Evolutionary conservation across 805 yeast genomes (phyloP).

Genomic region (Nematodospora valgi): DNA sequence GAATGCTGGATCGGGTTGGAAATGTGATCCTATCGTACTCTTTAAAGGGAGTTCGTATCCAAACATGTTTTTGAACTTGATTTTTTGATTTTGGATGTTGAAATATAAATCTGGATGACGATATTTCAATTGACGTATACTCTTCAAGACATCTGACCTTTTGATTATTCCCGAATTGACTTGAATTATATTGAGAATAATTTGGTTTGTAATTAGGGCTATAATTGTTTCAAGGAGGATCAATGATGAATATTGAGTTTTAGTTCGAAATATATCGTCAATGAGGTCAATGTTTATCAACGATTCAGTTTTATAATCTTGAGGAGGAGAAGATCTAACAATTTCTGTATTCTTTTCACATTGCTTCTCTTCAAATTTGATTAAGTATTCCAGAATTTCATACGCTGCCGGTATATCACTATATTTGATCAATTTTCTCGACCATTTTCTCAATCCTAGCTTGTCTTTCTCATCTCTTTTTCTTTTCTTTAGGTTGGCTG

Average conservation of each 20-base stretch:
- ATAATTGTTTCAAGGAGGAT: too few species aligned
- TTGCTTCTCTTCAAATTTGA: constrained; percentile 44
- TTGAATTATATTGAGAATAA: too few species aligned
- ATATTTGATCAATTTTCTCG: constrained; percentile 27
- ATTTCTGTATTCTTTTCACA: too few species aligned
- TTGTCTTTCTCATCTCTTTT: too few species aligned
- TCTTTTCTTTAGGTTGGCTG: constrained; percentile 21
- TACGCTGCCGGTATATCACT: constrained; percentile 49
- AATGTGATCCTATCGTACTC: not conserved
- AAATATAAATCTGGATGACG: constrained; percentile 2
- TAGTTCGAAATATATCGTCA: too few species aligned
- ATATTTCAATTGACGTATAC: constrained; percentile 2
- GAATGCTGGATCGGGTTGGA: not conserved
- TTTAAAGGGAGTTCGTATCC: not conserved
- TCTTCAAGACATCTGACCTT: not conserved
- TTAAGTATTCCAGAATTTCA: constrained; percentile 46
- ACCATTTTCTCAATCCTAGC: too few species aligned
- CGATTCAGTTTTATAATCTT: too few species aligned
- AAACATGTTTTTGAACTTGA: not conserved
- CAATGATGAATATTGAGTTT: too few species aligned
- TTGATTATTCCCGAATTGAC: not conserved
- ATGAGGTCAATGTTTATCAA: too few species aligned
- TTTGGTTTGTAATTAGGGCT: too few species aligned
- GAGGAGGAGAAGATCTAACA: too few species aligned
- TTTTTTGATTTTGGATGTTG: not conserved